A percentile compares a stretch with the other conserved stretches of the same genome.
Conservation (phyloP, 2,329 filamentous ascomycete genomes). For the Boeremia exigua region DNA sequence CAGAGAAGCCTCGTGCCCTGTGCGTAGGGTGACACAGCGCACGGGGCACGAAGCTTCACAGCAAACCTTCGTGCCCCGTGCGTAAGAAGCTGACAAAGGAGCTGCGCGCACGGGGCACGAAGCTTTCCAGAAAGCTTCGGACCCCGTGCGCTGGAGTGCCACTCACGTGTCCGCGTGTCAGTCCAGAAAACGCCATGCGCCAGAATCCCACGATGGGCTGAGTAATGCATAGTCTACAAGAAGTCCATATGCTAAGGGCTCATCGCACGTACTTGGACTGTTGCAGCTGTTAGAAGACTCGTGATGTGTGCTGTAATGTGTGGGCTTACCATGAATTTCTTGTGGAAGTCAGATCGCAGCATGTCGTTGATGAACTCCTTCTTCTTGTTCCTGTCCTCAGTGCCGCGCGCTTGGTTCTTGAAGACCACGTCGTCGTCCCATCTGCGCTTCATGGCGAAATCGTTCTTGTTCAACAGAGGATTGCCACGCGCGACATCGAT, state of each 20-base stretch:
- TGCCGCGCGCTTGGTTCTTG: constrained; percentile 96
- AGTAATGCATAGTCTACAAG: not conserved
- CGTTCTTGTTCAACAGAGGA: constrained; percentile 83
- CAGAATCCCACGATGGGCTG: constrained; percentile 15
- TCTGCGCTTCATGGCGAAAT: constrained; percentile 88
- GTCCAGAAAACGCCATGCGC: constrained; percentile 17
- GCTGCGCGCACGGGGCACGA: too few species aligned
- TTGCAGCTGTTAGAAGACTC: constrained; percentile 18
- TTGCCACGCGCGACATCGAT: constrained; percentile 91
- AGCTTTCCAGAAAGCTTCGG: constrained; percentile 16
- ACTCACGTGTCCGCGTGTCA: constrained; percentile 19
- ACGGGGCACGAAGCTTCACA: too few species aligned
- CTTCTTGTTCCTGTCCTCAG: constrained; percentile 87
- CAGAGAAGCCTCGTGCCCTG: too few species aligned
- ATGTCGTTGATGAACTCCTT: constrained; percentile 98
- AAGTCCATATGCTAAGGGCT: constrained; percentile 17
- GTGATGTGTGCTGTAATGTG: not conserved
- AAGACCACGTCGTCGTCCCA: constrained; percentile 99
- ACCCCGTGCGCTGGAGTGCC: constrained; percentile 36
- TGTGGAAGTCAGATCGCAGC: constrained; percentile 94
- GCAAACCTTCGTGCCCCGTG: too few species aligned
- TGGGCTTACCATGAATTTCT: constrained; percentile 81
- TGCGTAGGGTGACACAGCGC: too few species aligned
- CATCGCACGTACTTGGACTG: constrained; percentile 49
- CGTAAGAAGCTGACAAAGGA: too few species aligned